A percentile compares a stretch with the other conserved stretches of the same genome.
phyloP scores from a whole-genome alignment of 768 basidiomycete species.

The Pleurotus cornucopiae region DNA sequence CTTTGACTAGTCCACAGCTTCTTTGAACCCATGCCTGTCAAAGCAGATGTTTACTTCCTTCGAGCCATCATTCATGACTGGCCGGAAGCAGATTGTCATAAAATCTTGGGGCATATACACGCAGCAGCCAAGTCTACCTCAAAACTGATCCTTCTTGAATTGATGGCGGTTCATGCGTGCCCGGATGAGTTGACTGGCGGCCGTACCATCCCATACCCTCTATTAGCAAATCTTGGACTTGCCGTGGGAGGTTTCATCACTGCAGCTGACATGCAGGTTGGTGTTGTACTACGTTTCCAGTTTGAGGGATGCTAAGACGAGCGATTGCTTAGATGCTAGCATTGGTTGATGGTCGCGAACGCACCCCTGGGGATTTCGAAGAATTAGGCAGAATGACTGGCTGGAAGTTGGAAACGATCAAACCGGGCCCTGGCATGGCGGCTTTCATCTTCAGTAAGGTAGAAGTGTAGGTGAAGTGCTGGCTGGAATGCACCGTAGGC shows the following conservation, averaged over 20 bases:
- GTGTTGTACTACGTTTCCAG: background rate
- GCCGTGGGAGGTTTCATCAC: background rate
- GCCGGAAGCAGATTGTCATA: constrained; percentile 24
- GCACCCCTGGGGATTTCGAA: background rate
- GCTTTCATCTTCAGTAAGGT: constrained; percentile 2
- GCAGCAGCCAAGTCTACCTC: constrained; percentile 27
- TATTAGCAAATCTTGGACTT: constrained; percentile 21
- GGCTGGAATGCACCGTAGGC: too few relatives aligned
- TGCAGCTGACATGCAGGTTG: background rate
- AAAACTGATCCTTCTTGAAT: constrained; percentile 33
- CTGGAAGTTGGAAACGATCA: background rate
- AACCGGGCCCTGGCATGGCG: background rate
- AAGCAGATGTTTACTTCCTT: constrained; percentile 31
- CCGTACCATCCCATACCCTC: constrained; percentile 11
- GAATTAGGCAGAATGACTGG: background rate
- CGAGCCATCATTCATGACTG: constrained; percentile 35
- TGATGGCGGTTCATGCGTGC: constrained; percentile 25
- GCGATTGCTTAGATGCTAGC: background rate
- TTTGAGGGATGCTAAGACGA: background rate
- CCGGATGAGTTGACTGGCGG: constrained; percentile 6
- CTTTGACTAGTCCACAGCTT: constrained; percentile 28
- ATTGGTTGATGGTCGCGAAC: background rate
- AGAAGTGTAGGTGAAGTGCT: too few relatives aligned
- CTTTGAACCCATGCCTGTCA: constrained; percentile 30
- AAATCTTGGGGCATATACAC: constrained; percentile 29